A percentile compares a stretch with the other conserved stretches of the same genome.
These are phyloP conservation scores for Fonsecaea erecta DNA, from an alignment of 2,329 filamentous ascomycete genomes.

Conservation along the genomic window DNA sequence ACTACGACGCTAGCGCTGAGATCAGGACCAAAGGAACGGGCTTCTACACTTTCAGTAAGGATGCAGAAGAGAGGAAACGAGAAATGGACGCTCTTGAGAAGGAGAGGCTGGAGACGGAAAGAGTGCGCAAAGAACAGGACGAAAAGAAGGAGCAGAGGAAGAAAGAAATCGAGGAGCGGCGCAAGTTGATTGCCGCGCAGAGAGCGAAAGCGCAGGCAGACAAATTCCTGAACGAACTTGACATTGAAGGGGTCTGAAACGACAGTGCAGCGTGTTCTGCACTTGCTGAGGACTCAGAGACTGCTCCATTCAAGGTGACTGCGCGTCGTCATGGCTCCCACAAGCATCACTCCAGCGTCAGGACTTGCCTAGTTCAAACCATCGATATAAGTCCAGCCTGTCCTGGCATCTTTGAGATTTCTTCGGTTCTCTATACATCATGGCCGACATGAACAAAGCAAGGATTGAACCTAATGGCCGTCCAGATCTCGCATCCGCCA, in stretches of 20 bases:
- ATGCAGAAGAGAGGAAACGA: conserved; percentile 66
- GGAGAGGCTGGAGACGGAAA: conserved; percentile 71
- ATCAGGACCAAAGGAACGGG: conserved; percentile 85
- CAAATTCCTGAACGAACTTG: conserved; percentile 66
- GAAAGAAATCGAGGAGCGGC: conserved; percentile 65
- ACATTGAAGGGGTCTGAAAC: conserved; percentile 27
- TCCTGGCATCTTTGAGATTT: neutral
- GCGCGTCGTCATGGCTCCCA: neutral
- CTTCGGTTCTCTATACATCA: neutral
- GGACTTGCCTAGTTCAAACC: neutral
- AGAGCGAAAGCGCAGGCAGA: conserved; percentile 72
- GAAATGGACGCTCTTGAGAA: conserved; percentile 78
- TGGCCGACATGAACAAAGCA: neutral
- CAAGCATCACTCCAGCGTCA: neutral
- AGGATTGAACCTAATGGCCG: neutral
- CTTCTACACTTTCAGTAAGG: conserved; percentile 86
- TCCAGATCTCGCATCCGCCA: neutral
- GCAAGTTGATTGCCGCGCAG: conserved; percentile 54
- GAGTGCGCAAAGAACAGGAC: conserved; percentile 61
- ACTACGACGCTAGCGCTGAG: conserved; percentile 86
- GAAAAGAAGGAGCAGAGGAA: conserved; percentile 63
- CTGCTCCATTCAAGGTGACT: neutral
- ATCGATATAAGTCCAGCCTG: neutral
- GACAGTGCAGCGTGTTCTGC: neutral
- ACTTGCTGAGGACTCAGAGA: neutral